phyloP scores from a whole-genome alignment of 139 green algal genomes.

The Volvox africanus region DNA sequence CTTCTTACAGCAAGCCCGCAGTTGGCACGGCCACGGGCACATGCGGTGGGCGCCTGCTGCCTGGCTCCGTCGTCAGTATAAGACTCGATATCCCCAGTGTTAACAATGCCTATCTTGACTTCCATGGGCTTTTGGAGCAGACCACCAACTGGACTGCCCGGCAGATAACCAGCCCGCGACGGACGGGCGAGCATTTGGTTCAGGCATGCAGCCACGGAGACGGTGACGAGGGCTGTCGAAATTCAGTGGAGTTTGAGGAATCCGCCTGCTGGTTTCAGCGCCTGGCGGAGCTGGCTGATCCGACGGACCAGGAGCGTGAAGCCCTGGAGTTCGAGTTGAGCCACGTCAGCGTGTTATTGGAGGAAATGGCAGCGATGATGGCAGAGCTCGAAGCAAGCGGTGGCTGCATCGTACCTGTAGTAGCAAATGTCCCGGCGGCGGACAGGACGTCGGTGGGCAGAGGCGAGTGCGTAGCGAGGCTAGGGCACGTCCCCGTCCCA shows the following conservation, averaged over 20 bases:
- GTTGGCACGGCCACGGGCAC: background rate
- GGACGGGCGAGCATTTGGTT: too few species aligned
- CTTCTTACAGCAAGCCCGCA: background rate
- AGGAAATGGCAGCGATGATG: background rate
- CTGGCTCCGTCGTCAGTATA: conserved; percentile 38
- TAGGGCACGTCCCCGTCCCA: too few species aligned
- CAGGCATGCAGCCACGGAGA: background rate
- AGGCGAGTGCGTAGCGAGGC: too few species aligned
- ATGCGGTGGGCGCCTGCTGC: background rate
- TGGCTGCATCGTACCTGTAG: background rate
- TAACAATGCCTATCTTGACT: conserved; percentile 40
- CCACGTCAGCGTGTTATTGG: background rate
- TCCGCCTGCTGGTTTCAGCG: background rate
- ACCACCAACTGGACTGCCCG: background rate
- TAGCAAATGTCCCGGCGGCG: background rate
- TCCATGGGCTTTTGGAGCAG: conserved; percentile 24
- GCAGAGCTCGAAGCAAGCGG: background rate
- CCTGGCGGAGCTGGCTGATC: conserved; percentile 1
- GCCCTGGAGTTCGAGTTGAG: conserved; percentile 4
- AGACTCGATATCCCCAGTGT: conserved; percentile 21
- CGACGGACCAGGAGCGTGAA: conserved; percentile 12
- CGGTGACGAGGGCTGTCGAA: background rate
- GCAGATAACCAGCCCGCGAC: too few species aligned
- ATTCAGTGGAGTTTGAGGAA: background rate
- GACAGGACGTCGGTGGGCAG: too few species aligned